Evolutionary conservation across 805 yeast genomes (phyloP).

Genomic region (Schizosaccharomyces japonicus): DNA sequence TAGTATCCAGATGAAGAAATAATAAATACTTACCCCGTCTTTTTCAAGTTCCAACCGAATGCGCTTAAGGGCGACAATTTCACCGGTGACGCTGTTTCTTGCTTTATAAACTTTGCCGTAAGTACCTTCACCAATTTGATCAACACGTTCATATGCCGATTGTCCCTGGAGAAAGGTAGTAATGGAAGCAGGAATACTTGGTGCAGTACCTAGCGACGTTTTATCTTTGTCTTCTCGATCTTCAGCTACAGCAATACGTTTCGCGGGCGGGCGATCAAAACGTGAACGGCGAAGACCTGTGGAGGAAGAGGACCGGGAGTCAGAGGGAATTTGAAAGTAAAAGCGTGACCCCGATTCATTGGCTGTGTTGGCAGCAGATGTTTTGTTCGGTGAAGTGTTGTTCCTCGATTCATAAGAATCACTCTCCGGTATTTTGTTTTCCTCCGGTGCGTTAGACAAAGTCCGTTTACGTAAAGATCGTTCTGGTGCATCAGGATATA

Average conservation of each 20-base stretch:
- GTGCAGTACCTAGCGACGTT: background rate
- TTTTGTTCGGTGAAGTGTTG: too few relatives aligned
- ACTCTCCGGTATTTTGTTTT: too few relatives aligned
- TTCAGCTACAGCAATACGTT: background rate
- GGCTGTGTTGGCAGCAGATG: too few relatives aligned
- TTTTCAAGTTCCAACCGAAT: constrained; percentile 65
- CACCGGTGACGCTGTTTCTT: constrained; percentile 38
- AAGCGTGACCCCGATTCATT: too few relatives aligned
- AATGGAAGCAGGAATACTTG: background rate
- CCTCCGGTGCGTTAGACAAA: too few relatives aligned
- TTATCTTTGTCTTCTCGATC: too few relatives aligned
- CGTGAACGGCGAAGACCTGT: constrained; percentile 3
- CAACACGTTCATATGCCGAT: constrained; percentile 39
- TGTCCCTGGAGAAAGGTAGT: background rate
- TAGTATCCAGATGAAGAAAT: background rate
- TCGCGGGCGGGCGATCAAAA: background rate
- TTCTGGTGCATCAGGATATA: too few relatives aligned
- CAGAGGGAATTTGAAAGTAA: background rate
- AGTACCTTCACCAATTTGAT: constrained; percentile 96
- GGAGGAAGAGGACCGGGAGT: background rate
- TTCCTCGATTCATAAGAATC: too few relatives aligned
- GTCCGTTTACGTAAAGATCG: too few relatives aligned
- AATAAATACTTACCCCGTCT: constrained; percentile 31
- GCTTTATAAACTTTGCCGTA: constrained; percentile 93
- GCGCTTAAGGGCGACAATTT: constrained; percentile 65